phyloP scores from a whole-genome alignment of 495 filamentous ascomycete species.

The Lasiosphaeria hispida region DNA sequence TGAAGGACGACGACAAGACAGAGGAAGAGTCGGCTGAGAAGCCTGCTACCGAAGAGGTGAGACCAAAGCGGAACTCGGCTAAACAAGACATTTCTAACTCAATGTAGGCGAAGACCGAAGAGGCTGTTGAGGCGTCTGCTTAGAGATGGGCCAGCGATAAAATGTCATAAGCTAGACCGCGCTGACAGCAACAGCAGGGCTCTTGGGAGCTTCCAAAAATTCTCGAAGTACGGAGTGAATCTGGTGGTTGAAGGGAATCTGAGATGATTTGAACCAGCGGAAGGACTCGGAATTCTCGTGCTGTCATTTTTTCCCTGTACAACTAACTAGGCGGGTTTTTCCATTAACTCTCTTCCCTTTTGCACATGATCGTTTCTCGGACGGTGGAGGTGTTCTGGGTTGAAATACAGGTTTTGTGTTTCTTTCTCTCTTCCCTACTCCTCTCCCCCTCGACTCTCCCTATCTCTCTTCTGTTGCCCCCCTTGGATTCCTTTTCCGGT shows the following conservation, averaged over 20 bases:
- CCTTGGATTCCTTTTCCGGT: no score
- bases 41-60: constrained; percentile 35
- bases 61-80: not conserved
- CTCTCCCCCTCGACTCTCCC: not conserved
- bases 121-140: constrained; percentile 28
- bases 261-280: not conserved
- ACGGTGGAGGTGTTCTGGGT: constrained; percentile 12
- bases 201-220: no score
- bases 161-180: no score
- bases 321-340: constrained; percentile 15
- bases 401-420: constrained; percentile 5
- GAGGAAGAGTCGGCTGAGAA: constrained; percentile 27
- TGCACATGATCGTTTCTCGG: constrained; percentile 6
- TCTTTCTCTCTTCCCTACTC: not conserved
- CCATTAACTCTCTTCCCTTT: not conserved
- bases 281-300: not conserved
- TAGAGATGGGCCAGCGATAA: constrained; percentile 5
- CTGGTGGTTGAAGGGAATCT: not conserved
- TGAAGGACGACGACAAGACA: constrained; percentile 19
- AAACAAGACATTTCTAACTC: not conserved
- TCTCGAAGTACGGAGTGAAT: not conserved
- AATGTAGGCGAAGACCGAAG: constrained; percentile 20
- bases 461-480: not conserved
- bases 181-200: no score
- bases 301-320: constrained; percentile 14